Conservation (phyloP, 2,329 filamentous ascomycete species). For the Elsinoe necatrix region DNA sequence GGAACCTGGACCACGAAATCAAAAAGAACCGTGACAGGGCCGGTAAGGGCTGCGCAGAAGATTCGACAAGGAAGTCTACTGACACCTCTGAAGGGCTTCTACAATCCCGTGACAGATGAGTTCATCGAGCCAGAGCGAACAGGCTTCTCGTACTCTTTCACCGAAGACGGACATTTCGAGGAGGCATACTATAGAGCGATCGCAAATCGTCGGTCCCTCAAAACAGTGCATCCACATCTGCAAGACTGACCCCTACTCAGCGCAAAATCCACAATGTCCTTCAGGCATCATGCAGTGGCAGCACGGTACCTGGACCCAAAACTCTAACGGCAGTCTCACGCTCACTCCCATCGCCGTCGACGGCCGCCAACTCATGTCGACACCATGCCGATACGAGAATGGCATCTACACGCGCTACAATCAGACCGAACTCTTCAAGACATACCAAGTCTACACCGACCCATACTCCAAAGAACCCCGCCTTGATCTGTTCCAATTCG, state of each 20-base stretch:
- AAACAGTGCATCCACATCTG: neutral
- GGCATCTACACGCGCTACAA: conserved; percentile 59
- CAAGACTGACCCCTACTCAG: neutral
- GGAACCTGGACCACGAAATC: conserved; percentile 68
- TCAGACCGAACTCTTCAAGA: conserved; percentile 52
- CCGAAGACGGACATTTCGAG: conserved; percentile 58
- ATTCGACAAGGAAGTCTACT: neutral
- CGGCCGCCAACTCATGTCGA: conserved; percentile 57
- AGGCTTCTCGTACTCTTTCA: conserved; percentile 68
- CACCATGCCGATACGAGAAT: conserved; percentile 51
- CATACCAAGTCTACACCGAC: conserved; percentile 45
- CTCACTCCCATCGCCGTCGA: conserved; percentile 56
- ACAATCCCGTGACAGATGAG: conserved; percentile 56
- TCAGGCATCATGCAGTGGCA: conserved; percentile 64
- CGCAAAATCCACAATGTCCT: conserved; percentile 49
- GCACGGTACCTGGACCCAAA: conserved; percentile 54
- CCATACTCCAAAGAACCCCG: conserved; percentile 53
- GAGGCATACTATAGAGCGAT: conserved; percentile 61
- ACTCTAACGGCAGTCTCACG: conserved; percentile 49
- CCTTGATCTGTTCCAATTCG: conserved; percentile 55
- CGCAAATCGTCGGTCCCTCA: conserved; percentile 52
- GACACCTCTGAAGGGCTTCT: conserved; percentile 49
- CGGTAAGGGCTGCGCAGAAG: conserved; percentile 41
- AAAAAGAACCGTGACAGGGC: conserved; percentile 58
- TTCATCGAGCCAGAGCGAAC: conserved; percentile 58